Base-by-base conservation (phyloP, 1,284 basidiomycete species). In the Exsudoporus floridanus region DNA sequence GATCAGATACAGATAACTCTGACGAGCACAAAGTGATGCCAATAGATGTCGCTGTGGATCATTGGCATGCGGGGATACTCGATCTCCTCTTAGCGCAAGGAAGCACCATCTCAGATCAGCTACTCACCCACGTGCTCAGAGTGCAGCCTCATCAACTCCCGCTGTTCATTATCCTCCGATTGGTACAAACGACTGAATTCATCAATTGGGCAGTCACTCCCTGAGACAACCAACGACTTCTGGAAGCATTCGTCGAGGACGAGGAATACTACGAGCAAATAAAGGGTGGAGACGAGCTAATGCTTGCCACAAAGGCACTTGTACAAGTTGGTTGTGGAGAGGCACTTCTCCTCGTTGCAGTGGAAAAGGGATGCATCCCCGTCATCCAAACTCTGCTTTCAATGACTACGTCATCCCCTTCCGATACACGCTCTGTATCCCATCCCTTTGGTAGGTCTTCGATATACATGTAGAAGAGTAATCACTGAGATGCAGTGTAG, bases 1-100 rank as follows among this genome's bases (percentile, higher is more conserved):
- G 5, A 3, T 23, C 23, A 23, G 23, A 23, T 23, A 23, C 23
- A 23, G 23, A 23, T 23, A 9, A 35, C 18, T 7, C 33, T 4
- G 7, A 18, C 3, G 28, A 19, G 2, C 6, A 2, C 40, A n/a
- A 4, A 36, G 30, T 5, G 0, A 35, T 34, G 1, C 55, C 56
- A 9, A 5, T 59, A 2, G 21, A 57, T 4, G 41, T 50, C 3
- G 56, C 55, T 7, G 37, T 50, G 4, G 52, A 34, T 1, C 40
- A 30, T 5, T 56, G 54, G 54, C 5, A 38, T 35, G 14, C 27
- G 0, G 40, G 35, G 9, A 35, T 58, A 5, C 0, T 39, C 1
- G 54, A 56, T 18, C 9, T 55, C 10, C 16, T 59, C 21, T 9
- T 55, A 7, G 16, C 25, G 12, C 5, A 42, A 14, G 49, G 55